These are phyloP conservation scores for Mycena rebaudengoi DNA, from an alignment of 768 basidiomycete genomes.

Conservation along the genomic window DNA sequence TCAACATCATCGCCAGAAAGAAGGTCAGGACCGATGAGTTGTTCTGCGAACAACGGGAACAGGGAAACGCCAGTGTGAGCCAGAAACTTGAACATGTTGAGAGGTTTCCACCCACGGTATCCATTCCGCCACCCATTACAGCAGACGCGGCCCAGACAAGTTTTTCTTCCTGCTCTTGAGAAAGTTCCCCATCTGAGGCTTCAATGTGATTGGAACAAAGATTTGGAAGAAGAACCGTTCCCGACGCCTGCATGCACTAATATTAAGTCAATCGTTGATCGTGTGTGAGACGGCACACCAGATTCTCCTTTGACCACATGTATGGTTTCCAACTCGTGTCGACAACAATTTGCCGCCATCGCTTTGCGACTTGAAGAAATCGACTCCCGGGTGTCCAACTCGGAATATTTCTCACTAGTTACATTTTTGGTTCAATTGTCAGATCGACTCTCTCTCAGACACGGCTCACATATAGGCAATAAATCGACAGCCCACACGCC, in stretches of 20 bases:
- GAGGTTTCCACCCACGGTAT: slow-evolving; percentile 7
- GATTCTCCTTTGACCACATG: neutral
- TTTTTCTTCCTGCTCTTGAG: neutral
- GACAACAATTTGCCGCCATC: neutral
- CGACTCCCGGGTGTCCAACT: neutral
- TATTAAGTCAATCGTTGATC: neutral
- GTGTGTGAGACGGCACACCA: neutral
- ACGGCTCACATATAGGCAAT: neutral
- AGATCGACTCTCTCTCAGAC: neutral
- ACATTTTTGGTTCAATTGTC: too few relatives aligned
- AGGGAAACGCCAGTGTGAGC: too few relatives aligned
- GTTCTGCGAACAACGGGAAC: too few relatives aligned
- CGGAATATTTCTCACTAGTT: neutral
- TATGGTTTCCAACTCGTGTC: neutral
- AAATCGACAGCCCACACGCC: slow-evolving; percentile 7
- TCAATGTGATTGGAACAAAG: neutral
- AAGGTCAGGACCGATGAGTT: neutral
- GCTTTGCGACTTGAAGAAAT: neutral
- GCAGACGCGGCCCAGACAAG: neutral
- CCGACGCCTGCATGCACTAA: neutral
- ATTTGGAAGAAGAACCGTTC: neutral
- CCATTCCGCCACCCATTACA: slow-evolving; percentile 8
- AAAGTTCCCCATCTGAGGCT: neutral
- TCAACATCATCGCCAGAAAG: slow-evolving; percentile 18
- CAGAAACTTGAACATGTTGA: too few relatives aligned